Evolutionary conservation across 176 grass and related monocot species (phyloP).

Genomic region (Carex myosuroides): DNA sequence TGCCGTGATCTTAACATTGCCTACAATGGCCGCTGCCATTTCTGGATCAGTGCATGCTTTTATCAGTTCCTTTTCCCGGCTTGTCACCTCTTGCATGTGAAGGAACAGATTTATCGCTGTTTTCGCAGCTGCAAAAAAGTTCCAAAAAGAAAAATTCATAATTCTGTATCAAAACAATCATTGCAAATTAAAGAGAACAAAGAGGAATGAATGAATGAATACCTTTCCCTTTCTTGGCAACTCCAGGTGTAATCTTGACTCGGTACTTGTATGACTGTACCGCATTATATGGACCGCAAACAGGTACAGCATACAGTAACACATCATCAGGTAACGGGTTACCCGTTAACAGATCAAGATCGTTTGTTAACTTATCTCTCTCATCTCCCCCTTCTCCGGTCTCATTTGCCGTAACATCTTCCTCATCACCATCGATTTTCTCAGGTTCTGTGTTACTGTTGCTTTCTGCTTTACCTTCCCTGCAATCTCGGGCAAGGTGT

Average conservation of each 20-base stretch:
- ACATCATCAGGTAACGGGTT: constrained; percentile 74
- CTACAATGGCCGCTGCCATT: constrained; percentile 77
- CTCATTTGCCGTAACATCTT: constrained; percentile 55
- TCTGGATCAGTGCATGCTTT: constrained; percentile 95
- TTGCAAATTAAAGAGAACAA: neutral
- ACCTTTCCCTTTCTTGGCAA: constrained; percentile 98
- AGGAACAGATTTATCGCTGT: constrained; percentile 80
- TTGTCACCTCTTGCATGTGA: constrained; percentile 60
- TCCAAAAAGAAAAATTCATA: neutral
- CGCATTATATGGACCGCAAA: constrained; percentile 81
- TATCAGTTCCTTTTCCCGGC: constrained; percentile 86
- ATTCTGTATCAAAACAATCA: neutral
- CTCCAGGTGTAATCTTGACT: constrained; percentile 90
- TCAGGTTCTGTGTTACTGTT: constrained; percentile 25
- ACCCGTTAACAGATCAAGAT: constrained; percentile 88
- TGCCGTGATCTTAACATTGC: constrained; percentile 85
- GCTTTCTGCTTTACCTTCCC: constrained; percentile 41
- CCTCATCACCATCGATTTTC: constrained; percentile 34
- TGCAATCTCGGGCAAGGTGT: constrained; percentile 92
- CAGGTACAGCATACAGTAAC: constrained; percentile 87
- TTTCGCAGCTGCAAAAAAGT: constrained; percentile 68
- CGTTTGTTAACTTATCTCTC: constrained; percentile 74
- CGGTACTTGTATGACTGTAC: constrained; percentile 96
- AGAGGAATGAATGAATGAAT: neutral
- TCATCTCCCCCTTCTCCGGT: constrained; percentile 56